A percentile compares a stretch with the other conserved stretches of the same genome.
phyloP scores from a whole-genome alignment of 2,329 filamentous ascomycete species.

The Claviceps lovelessii region DNA sequence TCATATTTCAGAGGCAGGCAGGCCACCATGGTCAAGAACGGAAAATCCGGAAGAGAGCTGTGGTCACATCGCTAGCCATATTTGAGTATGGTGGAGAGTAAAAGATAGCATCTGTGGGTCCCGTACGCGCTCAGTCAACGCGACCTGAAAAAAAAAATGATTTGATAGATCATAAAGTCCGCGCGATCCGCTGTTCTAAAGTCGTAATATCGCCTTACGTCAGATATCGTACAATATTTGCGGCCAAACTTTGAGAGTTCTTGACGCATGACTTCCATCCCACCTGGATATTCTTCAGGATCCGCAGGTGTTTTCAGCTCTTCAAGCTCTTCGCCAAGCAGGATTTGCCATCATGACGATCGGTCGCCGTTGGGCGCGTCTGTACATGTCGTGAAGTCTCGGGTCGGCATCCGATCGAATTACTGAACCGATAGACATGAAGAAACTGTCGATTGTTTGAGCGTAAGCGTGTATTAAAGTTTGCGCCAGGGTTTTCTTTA shows the following conservation, averaged over 20 bases:
- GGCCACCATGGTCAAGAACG: background rate
- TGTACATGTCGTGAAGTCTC: conserved; percentile 61
- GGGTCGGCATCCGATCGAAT: conserved; percentile 83
- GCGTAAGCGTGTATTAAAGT: conserved; percentile 9
- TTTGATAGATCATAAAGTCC: background rate
- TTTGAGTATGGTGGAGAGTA: background rate
- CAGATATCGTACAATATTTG: conserved; percentile 1
- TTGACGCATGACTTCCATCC: background rate
- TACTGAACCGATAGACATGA: conserved; percentile 97
- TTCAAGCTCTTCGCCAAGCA: conserved; percentile 19
- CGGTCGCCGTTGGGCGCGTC: conserved; percentile 57
- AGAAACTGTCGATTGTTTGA: conserved; percentile 45
- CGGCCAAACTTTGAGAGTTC: background rate
- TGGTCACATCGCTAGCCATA: background rate
- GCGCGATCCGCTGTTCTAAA: background rate
- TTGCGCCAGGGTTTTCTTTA: background rate
- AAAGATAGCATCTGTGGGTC: background rate
- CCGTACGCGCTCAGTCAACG: background rate
- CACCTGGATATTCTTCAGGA: conserved; percentile 3
- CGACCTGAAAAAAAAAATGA: background rate
- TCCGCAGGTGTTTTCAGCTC: background rate
- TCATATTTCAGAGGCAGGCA: background rate
- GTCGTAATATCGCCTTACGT: background rate
- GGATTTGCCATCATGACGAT: conserved; percentile 40
- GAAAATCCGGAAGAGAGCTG: background rate